Percentiles rank a stretch among this genome's conserved stretches.
Evolutionary conservation across 495 filamentous ascomycete species (phyloP).

Genomic region (Podospora appendiculata): DNA sequence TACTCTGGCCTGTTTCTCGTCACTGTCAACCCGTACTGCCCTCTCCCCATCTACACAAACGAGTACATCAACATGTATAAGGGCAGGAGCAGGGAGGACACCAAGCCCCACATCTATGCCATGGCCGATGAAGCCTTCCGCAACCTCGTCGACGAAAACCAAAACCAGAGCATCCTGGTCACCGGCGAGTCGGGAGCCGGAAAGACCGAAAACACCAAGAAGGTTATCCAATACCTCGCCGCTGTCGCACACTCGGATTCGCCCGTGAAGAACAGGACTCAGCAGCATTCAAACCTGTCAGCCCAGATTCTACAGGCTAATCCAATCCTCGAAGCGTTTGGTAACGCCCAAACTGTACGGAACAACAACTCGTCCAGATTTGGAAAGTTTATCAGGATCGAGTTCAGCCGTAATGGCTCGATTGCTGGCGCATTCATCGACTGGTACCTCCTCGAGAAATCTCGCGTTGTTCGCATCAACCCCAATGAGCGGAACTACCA

Average conservation of each 20-base stretch:
- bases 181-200: conserved; percentile 98
- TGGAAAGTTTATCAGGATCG: conserved; percentile 97
- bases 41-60: conserved; percentile 89
- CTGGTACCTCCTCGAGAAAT: conserved; percentile 98
- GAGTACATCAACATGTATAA: conserved; percentile 98
- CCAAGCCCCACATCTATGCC: conserved; percentile 94
- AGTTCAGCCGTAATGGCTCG: conserved; percentile 83
- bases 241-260: conserved; percentile 84
- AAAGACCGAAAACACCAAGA: conserved; percentile 99
- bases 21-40: conserved; percentile 93
- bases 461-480: conserved; percentile 83
- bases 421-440: conserved; percentile 96
- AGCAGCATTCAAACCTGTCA: conserved; percentile 80
- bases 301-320: conserved; percentile 96
- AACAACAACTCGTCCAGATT: conserved; percentile 99
- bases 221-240: conserved; percentile 97
- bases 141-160: conserved; percentile 88
- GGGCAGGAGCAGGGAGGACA: conserved; percentile 81
- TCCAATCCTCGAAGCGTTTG: conserved; percentile 96
- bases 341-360: conserved; percentile 93
- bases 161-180: conserved; percentile 96
- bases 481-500: conserved; percentile 91
- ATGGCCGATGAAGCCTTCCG: conserved; percentile 98
- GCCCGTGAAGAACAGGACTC: conserved; percentile 50
- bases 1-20: conserved; percentile 98